Percentiles rank a stretch among this genome's conserved stretches.
These are phyloP conservation scores for Quercus lobata DNA, from an alignment of 331 rosid species.

Conservation along the genomic window DNA sequence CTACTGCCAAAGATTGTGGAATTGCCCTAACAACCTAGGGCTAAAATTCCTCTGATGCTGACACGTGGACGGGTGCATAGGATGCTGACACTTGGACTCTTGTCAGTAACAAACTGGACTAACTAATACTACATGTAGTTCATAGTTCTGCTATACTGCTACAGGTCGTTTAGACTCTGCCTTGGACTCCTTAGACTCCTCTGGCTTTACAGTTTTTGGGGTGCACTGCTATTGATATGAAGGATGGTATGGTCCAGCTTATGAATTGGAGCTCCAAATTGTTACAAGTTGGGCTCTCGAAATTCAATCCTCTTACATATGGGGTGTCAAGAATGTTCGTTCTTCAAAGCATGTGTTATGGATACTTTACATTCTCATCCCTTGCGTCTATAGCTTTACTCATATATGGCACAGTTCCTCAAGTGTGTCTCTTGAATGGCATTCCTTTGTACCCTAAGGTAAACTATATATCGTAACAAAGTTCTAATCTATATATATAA, in stretches of 20 bases:
- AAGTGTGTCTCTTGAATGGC: conserved; percentile 40
- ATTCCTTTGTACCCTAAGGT: conserved; percentile 35
- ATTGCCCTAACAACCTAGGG: no score
- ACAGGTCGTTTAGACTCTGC: no score
- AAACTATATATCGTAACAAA: background rate
- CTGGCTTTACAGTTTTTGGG: conserved; percentile 19
- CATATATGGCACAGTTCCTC: conserved; percentile 35
- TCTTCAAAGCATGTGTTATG: conserved; percentile 15
- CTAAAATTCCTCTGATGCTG: no score
- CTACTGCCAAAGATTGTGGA: no score
- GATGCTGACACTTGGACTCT: no score
- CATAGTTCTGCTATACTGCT: no score
- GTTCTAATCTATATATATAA: background rate
- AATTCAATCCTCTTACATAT: conserved; percentile 31
- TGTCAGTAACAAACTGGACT: no score
- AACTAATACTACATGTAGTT: no score
- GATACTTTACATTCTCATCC: conserved; percentile 23
- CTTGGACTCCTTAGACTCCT: no score
- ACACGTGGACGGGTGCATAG: no score
- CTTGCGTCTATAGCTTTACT: conserved; percentile 11
- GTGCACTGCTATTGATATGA: conserved; percentile 35
- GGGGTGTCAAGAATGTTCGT: conserved; percentile 29
- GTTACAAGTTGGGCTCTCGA: conserved; percentile 20
- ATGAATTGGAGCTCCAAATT: conserved; percentile 35
- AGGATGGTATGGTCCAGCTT: conserved; percentile 33